phyloP scores from a whole-genome alignment of 2,329 filamentous ascomycete genomes.

The Fusarium albidum region DNA sequence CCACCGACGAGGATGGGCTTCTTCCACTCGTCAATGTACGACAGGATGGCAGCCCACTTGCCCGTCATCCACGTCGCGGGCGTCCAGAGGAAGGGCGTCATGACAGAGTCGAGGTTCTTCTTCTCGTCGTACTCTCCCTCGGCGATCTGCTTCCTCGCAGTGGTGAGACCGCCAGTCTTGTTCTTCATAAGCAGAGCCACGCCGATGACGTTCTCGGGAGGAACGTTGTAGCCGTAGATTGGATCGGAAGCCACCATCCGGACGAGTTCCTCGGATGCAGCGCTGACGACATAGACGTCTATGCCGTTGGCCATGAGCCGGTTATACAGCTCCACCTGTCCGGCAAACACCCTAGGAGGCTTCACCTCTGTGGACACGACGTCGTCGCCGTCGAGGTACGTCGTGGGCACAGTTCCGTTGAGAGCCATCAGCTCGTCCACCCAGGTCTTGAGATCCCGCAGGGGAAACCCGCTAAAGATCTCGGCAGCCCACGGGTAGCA shows the following conservation, averaged over 20 bases:
- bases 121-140: conserved; percentile 46
- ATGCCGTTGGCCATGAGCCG: conserved; percentile 53
- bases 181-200: conserved; percentile 50
- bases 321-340: conserved; percentile 54
- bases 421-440: conserved; percentile 57
- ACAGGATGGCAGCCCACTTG: conserved; percentile 53
- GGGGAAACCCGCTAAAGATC: conserved; percentile 51
- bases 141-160: conserved; percentile 50
- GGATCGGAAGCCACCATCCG: conserved; percentile 56
- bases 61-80: conserved; percentile 54
- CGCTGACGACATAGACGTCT: conserved; percentile 53
- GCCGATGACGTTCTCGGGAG: conserved; percentile 53
- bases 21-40: conserved; percentile 54
- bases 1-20: conserved; percentile 51
- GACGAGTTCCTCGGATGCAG: conserved; percentile 54
- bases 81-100: conserved; percentile 53
- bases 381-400: conserved; percentile 47
- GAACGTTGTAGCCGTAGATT: conserved; percentile 55
- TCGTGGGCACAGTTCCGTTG: conserved; percentile 47
- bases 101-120: conserved; percentile 49
- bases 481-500: conserved; percentile 55
- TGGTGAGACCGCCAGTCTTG: conserved; percentile 43
- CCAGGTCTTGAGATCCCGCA: conserved; percentile 55
- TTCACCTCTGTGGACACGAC: conserved; percentile 41
- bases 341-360: conserved; percentile 49